Base-by-base conservation (phyloP, 257 asterid genomes). In the Cynanchum wilfordii region DNA sequence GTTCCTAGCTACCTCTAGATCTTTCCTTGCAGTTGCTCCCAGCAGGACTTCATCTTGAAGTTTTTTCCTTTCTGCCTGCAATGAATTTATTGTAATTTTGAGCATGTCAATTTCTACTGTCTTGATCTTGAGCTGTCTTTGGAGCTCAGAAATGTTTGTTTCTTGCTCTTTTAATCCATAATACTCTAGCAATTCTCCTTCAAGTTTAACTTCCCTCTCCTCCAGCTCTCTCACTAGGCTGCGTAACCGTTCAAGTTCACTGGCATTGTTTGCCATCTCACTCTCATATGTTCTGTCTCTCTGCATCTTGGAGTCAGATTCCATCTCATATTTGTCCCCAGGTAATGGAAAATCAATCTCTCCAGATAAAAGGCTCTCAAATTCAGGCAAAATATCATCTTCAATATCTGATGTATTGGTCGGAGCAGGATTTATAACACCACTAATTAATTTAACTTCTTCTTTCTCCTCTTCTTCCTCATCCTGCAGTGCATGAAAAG, bases 111-210 rank as follows among this genome's bases (percentile, higher is more conserved):
- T 88, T 76, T 95, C 99, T 36, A 85, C 92, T 0, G 96, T 69
- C 84, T 90, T 95, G 69, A 92, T 87, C 88, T 86, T 88, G 78
- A 91, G 91, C 86, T 92, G 98, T 78, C 84, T 92, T 74, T 90
- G 96, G 54, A 92, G 66, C 84, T 95, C 99, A 5, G 83, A 29
- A 10, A 92, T 73, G 68, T 88, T 81, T 62, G 96, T 84, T 58
- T 95, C 99, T 80, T 95, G 97, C 82, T 95, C 99, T 84, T 86
- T 89, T 79, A 95, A 73, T 29, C 98, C 98, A 42, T 92, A 89
- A 70, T 92, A 95, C 71, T 92, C 96, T 2, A 95, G 87, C 68
- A 95, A 88, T 86, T 95, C 99, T 1, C 95, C 96, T 82, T 95
- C 97, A 22, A 95, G 98, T 82, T 88, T 92, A 79, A 88, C 97